Evolutionary conservation across 2,329 filamentous ascomycete genomes (phyloP).

Genomic region (Phaeophleospora eucalypticola): DNA sequence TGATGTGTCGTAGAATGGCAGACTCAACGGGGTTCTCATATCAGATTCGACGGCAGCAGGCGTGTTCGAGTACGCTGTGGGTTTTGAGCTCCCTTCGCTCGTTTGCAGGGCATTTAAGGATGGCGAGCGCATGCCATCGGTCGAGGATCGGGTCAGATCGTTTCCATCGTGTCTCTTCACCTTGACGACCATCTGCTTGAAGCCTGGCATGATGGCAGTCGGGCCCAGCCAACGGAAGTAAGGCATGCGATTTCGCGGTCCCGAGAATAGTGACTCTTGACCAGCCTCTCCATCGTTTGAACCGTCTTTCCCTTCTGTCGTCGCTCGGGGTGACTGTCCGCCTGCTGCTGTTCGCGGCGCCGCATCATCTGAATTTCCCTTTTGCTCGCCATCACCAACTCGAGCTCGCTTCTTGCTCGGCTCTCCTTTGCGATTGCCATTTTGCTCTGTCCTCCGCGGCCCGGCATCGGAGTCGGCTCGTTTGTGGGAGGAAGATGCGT

Average conservation of each 20-base stretch:
- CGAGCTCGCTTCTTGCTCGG: background rate
- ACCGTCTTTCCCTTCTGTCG: slow-evolving; percentile 4
- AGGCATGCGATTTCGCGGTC: slow-evolving; percentile 62
- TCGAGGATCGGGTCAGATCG: slow-evolving; percentile 58
- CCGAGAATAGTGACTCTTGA: slow-evolving; percentile 28
- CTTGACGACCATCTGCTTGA: slow-evolving; percentile 86
- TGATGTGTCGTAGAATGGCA: slow-evolving; percentile 75
- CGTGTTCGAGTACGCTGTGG: slow-evolving; percentile 23
- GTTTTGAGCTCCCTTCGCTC: slow-evolving; percentile 12
- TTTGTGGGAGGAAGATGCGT: slow-evolving; percentile 12
- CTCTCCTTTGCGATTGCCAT: slow-evolving; percentile 2
- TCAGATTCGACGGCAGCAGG: slow-evolving; percentile 33
- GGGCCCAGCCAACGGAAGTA: slow-evolving; percentile 90
- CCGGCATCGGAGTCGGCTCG: slow-evolving; percentile 15
- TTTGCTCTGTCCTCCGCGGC: slow-evolving; percentile 5
- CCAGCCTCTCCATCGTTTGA: slow-evolving; percentile 9
- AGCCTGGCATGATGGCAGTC: slow-evolving; percentile 85
- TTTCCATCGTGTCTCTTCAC: slow-evolving; percentile 60
- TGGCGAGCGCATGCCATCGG: slow-evolving; percentile 35
- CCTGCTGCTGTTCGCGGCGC: slow-evolving; percentile 10
- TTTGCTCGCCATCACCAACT: background rate
- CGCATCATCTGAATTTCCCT: slow-evolving; percentile 7
- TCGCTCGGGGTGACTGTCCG: slow-evolving; percentile 12
- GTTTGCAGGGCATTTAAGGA: slow-evolving; percentile 16
- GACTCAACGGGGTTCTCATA: slow-evolving; percentile 41